A percentile compares a stretch with the other conserved stretches of the same genome.
Evolutionary conservation across 495 filamentous ascomycete genomes (phyloP).

Genomic region (Hypoxylon intermedium): DNA sequence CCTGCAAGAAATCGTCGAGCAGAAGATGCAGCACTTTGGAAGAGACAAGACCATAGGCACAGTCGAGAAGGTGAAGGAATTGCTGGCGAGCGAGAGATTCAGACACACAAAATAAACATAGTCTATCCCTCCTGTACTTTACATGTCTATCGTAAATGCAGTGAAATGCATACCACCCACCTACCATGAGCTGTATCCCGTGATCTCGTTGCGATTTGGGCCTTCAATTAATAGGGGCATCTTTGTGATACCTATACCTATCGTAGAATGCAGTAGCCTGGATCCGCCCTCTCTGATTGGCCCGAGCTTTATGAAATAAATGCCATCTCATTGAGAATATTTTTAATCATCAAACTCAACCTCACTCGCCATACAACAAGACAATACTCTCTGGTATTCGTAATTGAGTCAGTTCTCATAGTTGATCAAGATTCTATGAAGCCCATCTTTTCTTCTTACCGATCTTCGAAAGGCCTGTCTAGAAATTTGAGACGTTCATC

Average conservation of each 20-base stretch:
- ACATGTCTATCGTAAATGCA: neutral
- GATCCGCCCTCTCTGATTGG: slow-evolving; percentile 18
- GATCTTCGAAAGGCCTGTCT: neutral
- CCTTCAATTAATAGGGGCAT: no score
- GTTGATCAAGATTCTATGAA: neutral
- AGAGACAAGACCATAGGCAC: slow-evolving; percentile 58
- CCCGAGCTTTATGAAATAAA: slow-evolving; percentile 8
- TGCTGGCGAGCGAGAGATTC: slow-evolving; percentile 60
- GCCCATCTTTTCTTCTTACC: neutral
- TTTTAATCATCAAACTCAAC: slow-evolving; percentile 26
- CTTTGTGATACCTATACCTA: no score
- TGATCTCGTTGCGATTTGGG: no score
- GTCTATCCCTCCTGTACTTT: neutral
- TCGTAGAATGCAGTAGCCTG: neutral
- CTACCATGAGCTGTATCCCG: no score
- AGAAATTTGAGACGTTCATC: neutral
- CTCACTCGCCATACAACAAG: neutral
- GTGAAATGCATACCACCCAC: neutral
- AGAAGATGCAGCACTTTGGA: slow-evolving; percentile 70
- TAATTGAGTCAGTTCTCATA: neutral
- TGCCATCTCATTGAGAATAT: slow-evolving; percentile 17
- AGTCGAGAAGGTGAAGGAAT: slow-evolving; percentile 61
- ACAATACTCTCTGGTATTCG: neutral
- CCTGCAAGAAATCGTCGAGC: slow-evolving; percentile 64
- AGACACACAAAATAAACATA: slow-evolving; percentile 33